Base-by-base conservation (phyloP, 2,329 filamentous ascomycete species). In the Aspergillus persii region DNA sequence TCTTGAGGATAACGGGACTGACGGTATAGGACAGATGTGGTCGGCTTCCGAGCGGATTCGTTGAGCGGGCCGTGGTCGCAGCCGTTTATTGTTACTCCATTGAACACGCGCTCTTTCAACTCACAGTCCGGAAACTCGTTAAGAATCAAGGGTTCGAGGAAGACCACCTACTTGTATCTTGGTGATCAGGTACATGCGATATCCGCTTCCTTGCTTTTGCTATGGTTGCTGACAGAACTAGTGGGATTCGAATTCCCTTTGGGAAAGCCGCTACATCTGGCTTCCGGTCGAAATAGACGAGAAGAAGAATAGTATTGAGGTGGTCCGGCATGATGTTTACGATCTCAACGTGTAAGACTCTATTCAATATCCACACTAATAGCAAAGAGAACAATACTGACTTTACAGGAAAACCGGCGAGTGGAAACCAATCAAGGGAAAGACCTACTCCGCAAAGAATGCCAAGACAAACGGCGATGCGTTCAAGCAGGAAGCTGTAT, bases 201-300 rank as follows among this genome's bases (percentile, higher is more conserved):
- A 5, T 9, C 36, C 33, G 7, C 7, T 30, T n/a, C 11, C 5
- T 7, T 2, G 3, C 2, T 2, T 4, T 23, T n/a, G 8, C 0
- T 15, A 36, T 7, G n/a, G 4, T 47, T 50, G 41, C 44, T 11
- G 4, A 48, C 30, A 18, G 1, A 29, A 29, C 48, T 77, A 79
- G 71, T 84, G 82, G 82, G 82, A 84, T 59, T 79, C 76, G 0
- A 83, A 83, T 66, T 83, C 81, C 0, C 71, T 84, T 0, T 85
- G 83, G 83, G 83, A 85, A 60, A 81, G 78, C 57, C 75, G 83
- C 5, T 84, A 85, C 63, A 84, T 85, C 62, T 85, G 83, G 83
- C 75, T 85, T 0, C 83, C 83, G 0, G 72, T 85, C 6, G 72
- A 76, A 1, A 82, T 84, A 47, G 78, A 84, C 58, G 83, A 85